Conservation (phyloP, 73 alveolate genomes). For the Symbiodinium natans region DNA sequence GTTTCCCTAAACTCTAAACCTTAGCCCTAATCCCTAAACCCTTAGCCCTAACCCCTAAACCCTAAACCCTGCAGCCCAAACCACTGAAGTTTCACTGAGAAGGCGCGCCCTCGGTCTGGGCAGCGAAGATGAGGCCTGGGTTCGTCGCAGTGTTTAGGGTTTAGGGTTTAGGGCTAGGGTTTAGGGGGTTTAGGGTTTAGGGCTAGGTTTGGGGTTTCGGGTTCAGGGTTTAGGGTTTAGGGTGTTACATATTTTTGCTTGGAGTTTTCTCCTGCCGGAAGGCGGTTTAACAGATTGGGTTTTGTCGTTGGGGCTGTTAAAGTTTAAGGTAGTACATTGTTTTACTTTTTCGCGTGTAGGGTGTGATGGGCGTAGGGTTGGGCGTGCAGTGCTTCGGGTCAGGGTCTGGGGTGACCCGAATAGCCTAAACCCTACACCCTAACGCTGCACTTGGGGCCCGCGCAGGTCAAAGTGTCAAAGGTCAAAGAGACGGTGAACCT, state of each 20-base stretch:
- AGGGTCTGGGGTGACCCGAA: not conserved
- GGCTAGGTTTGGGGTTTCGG: not conserved
- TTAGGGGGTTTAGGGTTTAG: not conserved
- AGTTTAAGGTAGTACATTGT: no score
- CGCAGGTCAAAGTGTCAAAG: constrained; percentile 41
- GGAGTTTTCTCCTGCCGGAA: no score
- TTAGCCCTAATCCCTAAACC: no score
- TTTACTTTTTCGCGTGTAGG: no score
- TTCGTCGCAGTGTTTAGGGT: not conserved
- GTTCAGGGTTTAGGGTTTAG: not conserved
- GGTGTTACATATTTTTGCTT: not conserved
- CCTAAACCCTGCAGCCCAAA: not conserved
- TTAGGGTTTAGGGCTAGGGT: not conserved
- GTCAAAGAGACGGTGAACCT: constrained; percentile 72
- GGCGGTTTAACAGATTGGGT: no score
- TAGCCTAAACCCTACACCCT: no score
- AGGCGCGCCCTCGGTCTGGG: not conserved
- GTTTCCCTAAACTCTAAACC: no score
- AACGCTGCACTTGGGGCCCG: not conserved
- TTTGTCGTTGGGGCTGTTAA: no score
- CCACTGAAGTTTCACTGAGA: no score
- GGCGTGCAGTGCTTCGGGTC: not conserved
- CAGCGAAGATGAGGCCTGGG: not conserved
- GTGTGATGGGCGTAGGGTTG: no score
- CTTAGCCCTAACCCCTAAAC: no score